A percentile compares a stretch with the other conserved stretches of the same genome.
Evolutionary conservation across 2,329 filamentous ascomycete genomes (phyloP).

Genomic region (Didymella pomorum): DNA sequence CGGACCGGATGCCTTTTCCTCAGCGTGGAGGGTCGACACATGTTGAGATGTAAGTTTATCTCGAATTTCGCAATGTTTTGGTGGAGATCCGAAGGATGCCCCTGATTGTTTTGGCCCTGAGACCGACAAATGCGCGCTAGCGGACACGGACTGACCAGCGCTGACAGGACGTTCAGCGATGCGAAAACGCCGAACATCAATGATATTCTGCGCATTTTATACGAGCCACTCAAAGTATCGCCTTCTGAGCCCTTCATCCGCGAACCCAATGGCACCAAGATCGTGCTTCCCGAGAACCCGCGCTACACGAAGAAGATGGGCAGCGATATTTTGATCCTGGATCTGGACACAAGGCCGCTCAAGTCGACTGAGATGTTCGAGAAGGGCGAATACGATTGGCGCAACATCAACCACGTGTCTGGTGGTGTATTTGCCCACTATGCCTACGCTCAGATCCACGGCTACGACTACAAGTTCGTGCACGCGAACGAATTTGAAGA

Average conservation of each 20-base stretch:
- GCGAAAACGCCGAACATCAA: constrained; percentile 40
- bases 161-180: constrained; percentile 33
- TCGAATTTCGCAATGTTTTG: background rate
- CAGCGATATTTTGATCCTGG: constrained; percentile 47
- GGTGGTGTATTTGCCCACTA: constrained; percentile 51
- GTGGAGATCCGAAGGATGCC: background rate
- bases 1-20: constrained; percentile 35
- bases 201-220: constrained; percentile 45
- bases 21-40: constrained; percentile 26
- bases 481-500: constrained; percentile 52
- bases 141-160: constrained; percentile 23
- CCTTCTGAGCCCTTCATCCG: constrained; percentile 42
- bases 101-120: constrained; percentile 1
- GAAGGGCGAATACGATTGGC: constrained; percentile 48
- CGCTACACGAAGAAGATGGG: constrained; percentile 45
- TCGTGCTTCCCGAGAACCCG: constrained; percentile 40
- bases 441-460: constrained; percentile 55
- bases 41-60: constrained; percentile 38
- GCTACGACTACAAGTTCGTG: constrained; percentile 60
- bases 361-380: constrained; percentile 42
- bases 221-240: constrained; percentile 39
- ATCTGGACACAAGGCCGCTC: constrained; percentile 48
- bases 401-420: constrained; percentile 48
- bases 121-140: constrained; percentile 2
- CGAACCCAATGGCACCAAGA: constrained; percentile 44